phyloP scores from a whole-genome alignment of 2,329 filamentous ascomycete species.

The Hymenoscyphus occultus region DNA sequence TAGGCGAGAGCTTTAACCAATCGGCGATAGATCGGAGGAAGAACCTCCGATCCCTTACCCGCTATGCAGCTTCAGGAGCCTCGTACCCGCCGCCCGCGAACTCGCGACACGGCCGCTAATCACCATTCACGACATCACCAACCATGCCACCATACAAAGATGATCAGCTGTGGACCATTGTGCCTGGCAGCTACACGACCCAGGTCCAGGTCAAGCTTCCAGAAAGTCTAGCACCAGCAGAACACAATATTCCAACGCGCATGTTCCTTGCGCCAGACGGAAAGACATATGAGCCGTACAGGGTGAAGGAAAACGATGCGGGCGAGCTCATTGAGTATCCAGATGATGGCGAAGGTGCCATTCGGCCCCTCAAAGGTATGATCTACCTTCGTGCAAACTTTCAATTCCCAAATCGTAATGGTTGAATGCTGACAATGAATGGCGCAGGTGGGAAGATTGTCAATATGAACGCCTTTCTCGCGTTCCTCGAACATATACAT shows the following conservation, averaged over 20 bases:
- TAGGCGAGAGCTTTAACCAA: not conserved
- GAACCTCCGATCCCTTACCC: not conserved
- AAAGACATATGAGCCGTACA: constrained; percentile 78
- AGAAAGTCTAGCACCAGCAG: constrained; percentile 70
- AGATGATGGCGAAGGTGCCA: constrained; percentile 81
- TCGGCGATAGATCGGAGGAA: not conserved
- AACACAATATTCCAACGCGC: constrained; percentile 80
- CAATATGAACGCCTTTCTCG: constrained; percentile 90
- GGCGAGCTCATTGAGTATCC: constrained; percentile 85
- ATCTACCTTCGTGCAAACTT: not conserved
- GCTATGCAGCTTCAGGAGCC: not conserved
- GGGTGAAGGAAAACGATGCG: constrained; percentile 58
- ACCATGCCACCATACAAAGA: constrained; percentile 36
- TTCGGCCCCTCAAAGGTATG: constrained; percentile 73
- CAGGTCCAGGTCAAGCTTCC: constrained; percentile 37
- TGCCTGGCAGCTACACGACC: constrained; percentile 41
- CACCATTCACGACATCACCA: not conserved
- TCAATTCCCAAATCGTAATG: not conserved
- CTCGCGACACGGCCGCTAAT: constrained; percentile 1
- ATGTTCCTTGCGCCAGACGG: constrained; percentile 83
- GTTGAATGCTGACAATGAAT: constrained; percentile 16
- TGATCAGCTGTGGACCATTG: constrained; percentile 41
- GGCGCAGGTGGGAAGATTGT: constrained; percentile 70
- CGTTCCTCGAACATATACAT: constrained; percentile 89
- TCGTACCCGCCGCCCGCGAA: not conserved